Base-by-base conservation (phyloP, 169 alveolate species). In the Eimeria mitis region DNA sequence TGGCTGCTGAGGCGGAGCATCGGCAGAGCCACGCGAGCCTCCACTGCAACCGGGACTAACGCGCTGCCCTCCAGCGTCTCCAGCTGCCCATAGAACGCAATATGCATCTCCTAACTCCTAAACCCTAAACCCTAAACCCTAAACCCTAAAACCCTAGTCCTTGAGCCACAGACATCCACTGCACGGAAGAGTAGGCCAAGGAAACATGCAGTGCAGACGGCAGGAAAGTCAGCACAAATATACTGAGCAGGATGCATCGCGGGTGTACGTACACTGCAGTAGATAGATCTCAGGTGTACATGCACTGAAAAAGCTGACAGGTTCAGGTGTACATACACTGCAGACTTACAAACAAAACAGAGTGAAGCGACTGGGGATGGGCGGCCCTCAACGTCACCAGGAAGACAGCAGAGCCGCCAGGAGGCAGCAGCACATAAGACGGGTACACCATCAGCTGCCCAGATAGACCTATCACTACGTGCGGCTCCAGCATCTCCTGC, bases 361-460 rank as follows among this genome's bases (percentile, higher is more conserved):
- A 56, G 70, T n/a, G 23, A 23, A 84, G 34, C 6, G 42, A 37
- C 37, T 84, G 75, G 23, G 91, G 91, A 61, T 84, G 91, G 37
- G 91, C n/a, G 52, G 91, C 91, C 59, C 91, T 31, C 37, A 84
- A 11, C 7, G 59, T 84, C 78, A 59, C 56, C 61, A 84, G 28
- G 76, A 84, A 84, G 0, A 84, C 76, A 28, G 75, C 91, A 14
- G 65, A 40, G 14, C 42, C 91, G 6, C 78, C 73, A 7, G 91
- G 91, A 23, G 91, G 91, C 34, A 84, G 91, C 54, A 84, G 54
- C n/a, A 61, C 56, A 47, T 84, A 37, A 40, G 78, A 40, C 0
- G 91, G 91, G 40, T 84, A 84, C 28, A 59, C 76, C 14, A 84
- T 19, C 59, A 84, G 63, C 79, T 40, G 78, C 42, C 91, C 91